phyloP scores from a whole-genome alignment of 768 basidiomycete species.

The Termitomyces sp. region DNA sequence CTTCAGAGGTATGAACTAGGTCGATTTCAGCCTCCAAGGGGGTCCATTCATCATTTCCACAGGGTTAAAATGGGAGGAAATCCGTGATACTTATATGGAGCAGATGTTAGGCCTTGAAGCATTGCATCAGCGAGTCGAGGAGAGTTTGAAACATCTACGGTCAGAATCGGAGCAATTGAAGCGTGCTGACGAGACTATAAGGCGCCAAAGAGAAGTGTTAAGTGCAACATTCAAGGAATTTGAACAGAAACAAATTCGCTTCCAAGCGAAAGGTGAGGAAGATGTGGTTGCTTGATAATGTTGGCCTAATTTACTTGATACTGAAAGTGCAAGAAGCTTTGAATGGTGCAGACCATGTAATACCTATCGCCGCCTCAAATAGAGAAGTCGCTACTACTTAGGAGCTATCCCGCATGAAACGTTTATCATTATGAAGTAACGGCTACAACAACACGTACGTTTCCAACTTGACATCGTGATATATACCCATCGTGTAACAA shows the following conservation, averaged over 20 bases:
- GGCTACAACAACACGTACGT: too few relatives aligned
- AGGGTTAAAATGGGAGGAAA: conserved; percentile 59
- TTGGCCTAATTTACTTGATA: background rate
- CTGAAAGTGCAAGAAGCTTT: conserved; percentile 37
- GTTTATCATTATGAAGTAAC: background rate
- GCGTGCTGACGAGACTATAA: conserved; percentile 38
- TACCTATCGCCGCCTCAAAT: conserved; percentile 23
- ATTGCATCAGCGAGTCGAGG: conserved; percentile 50
- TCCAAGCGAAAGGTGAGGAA: conserved; percentile 37
- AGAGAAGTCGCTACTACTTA: conserved; percentile 6
- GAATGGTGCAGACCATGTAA: conserved; percentile 32
- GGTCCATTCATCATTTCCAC: conserved; percentile 4
- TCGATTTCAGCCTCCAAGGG: background rate
- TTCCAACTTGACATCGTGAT: background rate
- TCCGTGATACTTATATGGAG: conserved; percentile 52
- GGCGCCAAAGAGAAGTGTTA: conserved; percentile 31
- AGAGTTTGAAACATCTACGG: conserved; percentile 37
- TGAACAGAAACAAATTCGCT: conserved; percentile 34
- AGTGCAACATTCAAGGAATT: conserved; percentile 36
- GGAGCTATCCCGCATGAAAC: background rate
- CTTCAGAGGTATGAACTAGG: conserved; percentile 23
- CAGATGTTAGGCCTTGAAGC: conserved; percentile 57
- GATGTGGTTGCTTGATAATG: background rate
- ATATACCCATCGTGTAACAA: background rate
- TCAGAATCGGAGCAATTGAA: conserved; percentile 40